These are phyloP conservation scores for Alternaria arbusti DNA, from an alignment of 2,329 filamentous ascomycete genomes.

Conservation along the genomic window DNA sequence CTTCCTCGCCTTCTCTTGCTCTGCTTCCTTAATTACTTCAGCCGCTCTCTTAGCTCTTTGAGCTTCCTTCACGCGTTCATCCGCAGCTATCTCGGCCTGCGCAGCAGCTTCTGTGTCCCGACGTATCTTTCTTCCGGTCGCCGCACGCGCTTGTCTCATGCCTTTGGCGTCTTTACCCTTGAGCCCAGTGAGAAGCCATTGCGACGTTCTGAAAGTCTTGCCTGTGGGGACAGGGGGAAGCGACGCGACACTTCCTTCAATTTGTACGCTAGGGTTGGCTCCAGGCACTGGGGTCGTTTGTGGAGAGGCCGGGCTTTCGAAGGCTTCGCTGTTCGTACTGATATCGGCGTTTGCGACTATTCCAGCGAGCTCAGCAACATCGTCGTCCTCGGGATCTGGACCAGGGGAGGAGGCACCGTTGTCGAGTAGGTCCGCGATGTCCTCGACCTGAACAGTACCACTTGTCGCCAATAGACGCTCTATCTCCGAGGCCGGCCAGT, in stretches of 20 bases:
- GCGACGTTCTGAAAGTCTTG: neutral
- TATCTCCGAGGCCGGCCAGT: neutral
- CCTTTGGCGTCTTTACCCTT: neutral
- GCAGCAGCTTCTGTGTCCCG: neutral
- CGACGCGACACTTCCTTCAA: neutral
- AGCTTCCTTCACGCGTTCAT: neutral
- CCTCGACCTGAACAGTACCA: neutral
- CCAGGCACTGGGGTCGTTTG: neutral
- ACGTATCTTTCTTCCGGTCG: neutral
- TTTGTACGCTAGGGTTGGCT: neutral
- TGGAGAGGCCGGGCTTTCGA: neutral
- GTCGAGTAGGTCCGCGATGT: neutral
- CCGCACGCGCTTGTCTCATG: neutral
- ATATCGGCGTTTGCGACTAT: neutral
- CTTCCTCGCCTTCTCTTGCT: neutral
- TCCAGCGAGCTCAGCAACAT: neutral
- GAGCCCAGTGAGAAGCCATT: neutral
- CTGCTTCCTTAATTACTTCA: neutral
- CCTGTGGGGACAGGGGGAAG: neutral
- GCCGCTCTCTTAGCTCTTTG: neutral
- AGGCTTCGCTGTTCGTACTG: neutral
- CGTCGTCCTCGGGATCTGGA: neutral
- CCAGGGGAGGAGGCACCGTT: neutral
- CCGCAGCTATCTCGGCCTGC: neutral
- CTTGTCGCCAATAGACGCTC: neutral